Conservation (phyloP, 768 basidiomycete species). For the Naganishia antarctica region DNA sequence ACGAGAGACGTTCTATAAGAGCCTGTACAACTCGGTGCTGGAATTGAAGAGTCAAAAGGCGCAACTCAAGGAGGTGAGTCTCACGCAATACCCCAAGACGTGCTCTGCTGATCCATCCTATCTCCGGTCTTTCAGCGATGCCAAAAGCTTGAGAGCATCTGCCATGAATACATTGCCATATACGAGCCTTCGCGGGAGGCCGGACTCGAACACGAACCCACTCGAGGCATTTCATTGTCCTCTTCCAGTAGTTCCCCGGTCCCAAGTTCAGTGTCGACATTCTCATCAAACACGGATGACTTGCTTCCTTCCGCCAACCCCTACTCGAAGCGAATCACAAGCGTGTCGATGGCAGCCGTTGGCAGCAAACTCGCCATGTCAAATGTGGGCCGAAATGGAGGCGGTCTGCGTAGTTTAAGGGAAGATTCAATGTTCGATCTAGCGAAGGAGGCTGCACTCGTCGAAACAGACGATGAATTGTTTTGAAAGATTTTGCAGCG, state of each 20-base stretch:
- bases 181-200: not conserved
- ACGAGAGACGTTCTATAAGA: slow-evolving; percentile 30
- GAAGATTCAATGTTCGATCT: slow-evolving; percentile 26
- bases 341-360: slow-evolving; percentile 18
- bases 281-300: slow-evolving; percentile 7
- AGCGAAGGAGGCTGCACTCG: slow-evolving; percentile 4
- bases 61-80: slow-evolving; percentile 26
- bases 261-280: not conserved
- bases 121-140: not conserved
- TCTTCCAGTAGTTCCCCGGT: slow-evolving; percentile 5
- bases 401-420: slow-evolving; percentile 15
- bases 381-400: slow-evolving; percentile 21
- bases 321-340: slow-evolving; percentile 16
- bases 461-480: slow-evolving; percentile 10
- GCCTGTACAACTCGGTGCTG: slow-evolving; percentile 25
- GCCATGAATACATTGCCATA: slow-evolving; percentile 21
- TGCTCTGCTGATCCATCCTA: not conserved
- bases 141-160: slow-evolving; percentile 17
- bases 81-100: too few relatives aligned
- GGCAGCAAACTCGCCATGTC: slow-evolving; percentile 20
- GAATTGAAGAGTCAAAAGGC: slow-evolving; percentile 25
- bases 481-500: not conserved
- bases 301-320: not conserved
- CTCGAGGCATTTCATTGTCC: not conserved
- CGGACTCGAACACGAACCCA: not conserved